phyloP scores from a whole-genome alignment of 768 basidiomycete genomes.

The Rubroboletus pulcherrimus region DNA sequence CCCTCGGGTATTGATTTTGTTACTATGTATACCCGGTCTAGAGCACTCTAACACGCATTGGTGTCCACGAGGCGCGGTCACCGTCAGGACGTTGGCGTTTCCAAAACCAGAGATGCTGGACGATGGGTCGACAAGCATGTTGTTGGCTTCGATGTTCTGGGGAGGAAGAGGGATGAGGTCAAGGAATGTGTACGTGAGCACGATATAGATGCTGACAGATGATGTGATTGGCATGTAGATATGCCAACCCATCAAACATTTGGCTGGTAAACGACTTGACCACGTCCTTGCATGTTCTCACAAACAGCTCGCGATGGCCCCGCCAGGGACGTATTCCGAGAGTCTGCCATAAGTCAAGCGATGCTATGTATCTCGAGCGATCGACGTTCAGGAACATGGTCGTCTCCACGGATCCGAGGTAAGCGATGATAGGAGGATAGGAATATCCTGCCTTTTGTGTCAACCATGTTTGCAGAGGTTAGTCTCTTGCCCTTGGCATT shows the following conservation, averaged over 20 bases:
- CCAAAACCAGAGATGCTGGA: too few relatives aligned
- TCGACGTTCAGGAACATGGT: conserved; percentile 62
- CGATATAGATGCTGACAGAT: not conserved
- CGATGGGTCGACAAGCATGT: conserved; percentile 90
- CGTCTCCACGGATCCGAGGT: conserved; percentile 88
- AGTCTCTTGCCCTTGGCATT: not conserved
- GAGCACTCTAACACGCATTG: conserved; percentile 94
- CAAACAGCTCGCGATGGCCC: conserved; percentile 81
- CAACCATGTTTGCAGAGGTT: not conserved
- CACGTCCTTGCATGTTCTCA: conserved; percentile 81
- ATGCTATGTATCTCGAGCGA: not conserved
- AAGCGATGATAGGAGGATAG: conserved; percentile 86
- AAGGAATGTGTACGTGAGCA: not conserved
- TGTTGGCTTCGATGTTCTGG: conserved; percentile 92
- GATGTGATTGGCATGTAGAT: conserved; percentile 84
- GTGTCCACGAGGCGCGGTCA: conserved; percentile 70
- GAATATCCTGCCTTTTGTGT: not conserved
- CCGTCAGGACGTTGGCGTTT: conserved; percentile 86
- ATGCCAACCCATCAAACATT: conserved; percentile 83
- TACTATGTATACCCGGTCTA: conserved; percentile 99
- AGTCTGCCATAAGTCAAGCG: conserved; percentile 52
- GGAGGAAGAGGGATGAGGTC: not conserved
- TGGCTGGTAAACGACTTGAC: conserved; percentile 87
- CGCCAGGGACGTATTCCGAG: conserved; percentile 95
- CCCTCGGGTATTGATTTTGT: conserved; percentile 95